phyloP scores from a whole-genome alignment of 805 yeast species.

The Cyberlindnera sargentensis region DNA sequence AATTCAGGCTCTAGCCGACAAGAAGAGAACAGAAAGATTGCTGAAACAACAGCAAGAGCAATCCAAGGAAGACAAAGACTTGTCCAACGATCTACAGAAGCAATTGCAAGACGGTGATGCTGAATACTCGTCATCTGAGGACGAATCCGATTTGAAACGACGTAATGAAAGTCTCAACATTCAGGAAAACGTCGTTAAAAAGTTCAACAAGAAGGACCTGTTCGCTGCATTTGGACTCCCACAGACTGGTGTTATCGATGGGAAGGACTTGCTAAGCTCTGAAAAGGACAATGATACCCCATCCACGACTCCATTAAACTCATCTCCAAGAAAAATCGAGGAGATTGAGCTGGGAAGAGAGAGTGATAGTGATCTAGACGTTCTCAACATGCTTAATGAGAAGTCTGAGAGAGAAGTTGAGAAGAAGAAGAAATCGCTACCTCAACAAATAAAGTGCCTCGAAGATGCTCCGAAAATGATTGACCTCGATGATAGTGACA shows the following conservation, averaged over 20 bases:
- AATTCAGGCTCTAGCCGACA: constrained; percentile 15
- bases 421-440: neutral
- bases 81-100: neutral
- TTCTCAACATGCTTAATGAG: constrained; percentile 2
- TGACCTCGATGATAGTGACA: constrained; percentile 17
- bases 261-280: neutral
- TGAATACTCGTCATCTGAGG: neutral
- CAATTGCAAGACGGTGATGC: constrained; percentile 2
- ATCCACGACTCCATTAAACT: constrained; percentile 7
- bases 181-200: constrained; percentile 11
- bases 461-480: constrained; percentile 1
- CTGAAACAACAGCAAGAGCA: constrained; percentile 14
- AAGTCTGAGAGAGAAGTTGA: neutral
- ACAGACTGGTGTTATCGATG: constrained; percentile 2
- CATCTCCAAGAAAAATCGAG: constrained; percentile 3
- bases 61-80: constrained; percentile 6
- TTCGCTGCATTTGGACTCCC: constrained; percentile 19
- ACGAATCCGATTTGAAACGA: constrained; percentile 3
- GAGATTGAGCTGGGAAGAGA: constrained; percentile 8
- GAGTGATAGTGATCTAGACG: constrained; percentile 12
- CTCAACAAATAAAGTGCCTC: constrained; percentile 3
- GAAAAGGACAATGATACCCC: constrained; percentile 4
- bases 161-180: constrained; percentile 7
- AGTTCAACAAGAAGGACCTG: constrained; percentile 14
- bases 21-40: constrained; percentile 18